Evolutionary conservation across 2,329 filamentous ascomycete genomes (phyloP).

Genomic region (Fusarium xyrophilum): DNA sequence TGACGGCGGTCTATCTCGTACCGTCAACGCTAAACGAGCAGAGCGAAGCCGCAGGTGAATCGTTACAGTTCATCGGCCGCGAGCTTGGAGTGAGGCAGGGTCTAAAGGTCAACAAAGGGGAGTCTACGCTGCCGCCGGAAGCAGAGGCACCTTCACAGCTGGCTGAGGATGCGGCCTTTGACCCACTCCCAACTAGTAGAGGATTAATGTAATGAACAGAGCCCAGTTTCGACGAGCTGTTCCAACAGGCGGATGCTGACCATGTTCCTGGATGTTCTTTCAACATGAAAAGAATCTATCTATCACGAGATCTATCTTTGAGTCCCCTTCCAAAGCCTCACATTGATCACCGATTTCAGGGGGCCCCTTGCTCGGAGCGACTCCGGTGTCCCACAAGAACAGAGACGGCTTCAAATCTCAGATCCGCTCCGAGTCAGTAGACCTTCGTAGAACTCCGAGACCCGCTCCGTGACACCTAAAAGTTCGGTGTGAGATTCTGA

Average conservation of each 20-base stretch:
- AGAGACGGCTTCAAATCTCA: constrained; percentile 1
- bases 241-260: not conserved
- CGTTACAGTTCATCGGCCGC: constrained; percentile 45
- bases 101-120: constrained; percentile 36
- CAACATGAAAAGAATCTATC: not conserved
- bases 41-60: constrained; percentile 38
- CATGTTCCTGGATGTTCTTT: not conserved
- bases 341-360: not conserved
- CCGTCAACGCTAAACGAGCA: constrained; percentile 42
- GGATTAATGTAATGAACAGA: constrained; percentile 19
- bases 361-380: not conserved
- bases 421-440: constrained; percentile 1
- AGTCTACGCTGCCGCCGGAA: constrained; percentile 38
- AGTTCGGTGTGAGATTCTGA: not conserved
- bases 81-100: constrained; percentile 50
- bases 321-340: not conserved
- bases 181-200: constrained; percentile 21
- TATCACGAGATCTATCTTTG: not conserved
- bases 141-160: constrained; percentile 37
- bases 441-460: not conserved
- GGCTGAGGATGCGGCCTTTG: constrained; percentile 24
- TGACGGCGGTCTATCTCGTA: constrained; percentile 44
- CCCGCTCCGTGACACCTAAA: constrained; percentile 6
- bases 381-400: constrained; percentile 1
- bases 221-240: not conserved